Conservation (phyloP, 345 rosid species). For the Arabis hirsuta region DNA sequence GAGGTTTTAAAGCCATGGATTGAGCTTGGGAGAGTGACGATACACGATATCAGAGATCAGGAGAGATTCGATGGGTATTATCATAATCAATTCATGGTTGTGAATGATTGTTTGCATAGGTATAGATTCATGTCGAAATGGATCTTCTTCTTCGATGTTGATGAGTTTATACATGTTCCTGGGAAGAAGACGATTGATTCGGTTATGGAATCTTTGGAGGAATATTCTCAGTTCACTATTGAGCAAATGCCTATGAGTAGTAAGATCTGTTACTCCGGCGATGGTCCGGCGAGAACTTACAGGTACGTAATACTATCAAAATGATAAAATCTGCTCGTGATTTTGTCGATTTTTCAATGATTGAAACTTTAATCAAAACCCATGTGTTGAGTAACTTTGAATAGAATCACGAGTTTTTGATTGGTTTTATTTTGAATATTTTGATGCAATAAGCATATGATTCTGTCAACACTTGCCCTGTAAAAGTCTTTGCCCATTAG, state of each 20-base stretch:
- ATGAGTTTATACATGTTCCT: conserved; percentile 72
- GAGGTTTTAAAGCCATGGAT: conserved; percentile 91
- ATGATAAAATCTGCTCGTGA: neutral
- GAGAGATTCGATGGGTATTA: conserved; percentile 95
- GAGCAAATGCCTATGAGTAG: conserved; percentile 87
- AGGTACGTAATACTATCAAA: conserved; percentile 45
- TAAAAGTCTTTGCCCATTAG: conserved; percentile 33
- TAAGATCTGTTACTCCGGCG: conserved; percentile 68
- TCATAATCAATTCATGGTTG: conserved; percentile 93
- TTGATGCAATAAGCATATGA: conserved; percentile 24
- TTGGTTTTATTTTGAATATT: neutral
- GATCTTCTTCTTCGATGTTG: conserved; percentile 94
- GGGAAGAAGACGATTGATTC: conserved; percentile 58
- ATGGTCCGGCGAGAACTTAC: conserved; percentile 63
- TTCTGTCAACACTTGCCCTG: conserved; percentile 38
- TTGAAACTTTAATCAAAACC: conserved; percentile 23
- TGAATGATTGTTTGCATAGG: conserved; percentile 87
- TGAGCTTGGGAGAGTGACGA: conserved; percentile 79
- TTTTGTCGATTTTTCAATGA: conserved; percentile 24
- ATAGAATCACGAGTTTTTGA: conserved; percentile 15
- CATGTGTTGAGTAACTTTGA: conserved; percentile 35
- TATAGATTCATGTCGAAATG: conserved; percentile 76
- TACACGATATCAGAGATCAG: conserved; percentile 79
- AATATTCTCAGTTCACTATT: conserved; percentile 69
- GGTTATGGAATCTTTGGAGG: conserved; percentile 67